These are phyloP conservation scores for Coemansia sp. DNA, from an alignment of 192 early-diverging fungal species.

Conservation along the genomic window DNA sequence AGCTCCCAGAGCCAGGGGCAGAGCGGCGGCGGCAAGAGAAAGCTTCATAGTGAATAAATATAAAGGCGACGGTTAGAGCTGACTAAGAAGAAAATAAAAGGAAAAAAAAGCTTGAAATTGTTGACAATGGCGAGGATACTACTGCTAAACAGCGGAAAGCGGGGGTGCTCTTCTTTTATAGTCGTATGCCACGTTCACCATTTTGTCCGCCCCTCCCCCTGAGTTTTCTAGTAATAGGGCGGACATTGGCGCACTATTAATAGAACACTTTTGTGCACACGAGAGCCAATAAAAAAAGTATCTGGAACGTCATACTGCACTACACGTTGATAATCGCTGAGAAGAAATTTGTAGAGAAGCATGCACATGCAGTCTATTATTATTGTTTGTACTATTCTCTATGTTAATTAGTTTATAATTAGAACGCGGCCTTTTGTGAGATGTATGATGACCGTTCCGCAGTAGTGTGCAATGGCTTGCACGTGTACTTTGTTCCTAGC, in stretches of 20 bases:
- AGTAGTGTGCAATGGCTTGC: too few species aligned
- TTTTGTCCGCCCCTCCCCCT: background rate
- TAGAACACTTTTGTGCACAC: background rate
- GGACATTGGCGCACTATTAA: constrained; percentile 1
- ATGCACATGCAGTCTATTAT: too few species aligned
- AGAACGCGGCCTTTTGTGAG: too few species aligned
- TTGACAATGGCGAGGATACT: background rate
- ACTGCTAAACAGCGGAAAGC: background rate
- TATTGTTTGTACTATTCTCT: too few species aligned
- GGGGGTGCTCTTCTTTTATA: background rate
- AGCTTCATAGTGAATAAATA: background rate
- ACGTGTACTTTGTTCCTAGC: too few species aligned
- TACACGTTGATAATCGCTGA: background rate
- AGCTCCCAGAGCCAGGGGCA: constrained; percentile 19
- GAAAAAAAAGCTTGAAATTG: too few species aligned
- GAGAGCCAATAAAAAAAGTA: background rate
- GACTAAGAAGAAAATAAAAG: too few species aligned
- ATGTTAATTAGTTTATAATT: too few species aligned
- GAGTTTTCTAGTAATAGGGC: background rate
- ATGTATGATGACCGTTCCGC: too few species aligned
- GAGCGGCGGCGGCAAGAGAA: constrained; percentile 2
- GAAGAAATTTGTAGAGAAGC: background rate
- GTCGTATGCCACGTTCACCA: background rate
- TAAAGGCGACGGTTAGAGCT: background rate
- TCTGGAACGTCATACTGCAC: background rate